A percentile compares a stretch with the other conserved stretches of the same genome.
Conservation (phyloP, 225 moss, liverwort and hornwort species). For the Ulota crispa region DNA sequence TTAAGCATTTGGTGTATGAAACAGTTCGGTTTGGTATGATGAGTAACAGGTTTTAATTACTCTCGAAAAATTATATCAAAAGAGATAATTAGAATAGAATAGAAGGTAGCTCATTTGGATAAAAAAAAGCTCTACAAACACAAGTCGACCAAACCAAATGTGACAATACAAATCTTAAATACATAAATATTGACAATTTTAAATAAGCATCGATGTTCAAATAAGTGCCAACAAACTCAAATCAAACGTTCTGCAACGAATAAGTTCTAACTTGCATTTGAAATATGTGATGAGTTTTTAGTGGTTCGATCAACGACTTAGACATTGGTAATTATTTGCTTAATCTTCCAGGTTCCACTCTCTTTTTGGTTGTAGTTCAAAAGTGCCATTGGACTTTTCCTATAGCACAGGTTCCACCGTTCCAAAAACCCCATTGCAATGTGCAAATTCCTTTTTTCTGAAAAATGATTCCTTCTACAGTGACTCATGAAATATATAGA, state of each 20-base stretch:
- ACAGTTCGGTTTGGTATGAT: neutral
- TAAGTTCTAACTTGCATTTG: neutral
- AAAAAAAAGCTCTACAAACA: neutral
- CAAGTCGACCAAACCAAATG: neutral
- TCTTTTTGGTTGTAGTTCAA: neutral
- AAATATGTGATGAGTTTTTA: neutral
- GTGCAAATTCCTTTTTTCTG: too few relatives aligned
- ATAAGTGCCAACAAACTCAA: too few relatives aligned
- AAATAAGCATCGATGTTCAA: too few relatives aligned
- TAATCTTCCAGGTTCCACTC: neutral
- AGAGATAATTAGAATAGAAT: too few relatives aligned
- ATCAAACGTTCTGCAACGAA: neutral
- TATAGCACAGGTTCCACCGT: too few relatives aligned
- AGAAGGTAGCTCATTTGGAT: too few relatives aligned
- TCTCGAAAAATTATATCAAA: neutral
- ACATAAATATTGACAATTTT: too few relatives aligned
- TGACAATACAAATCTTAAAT: too few relatives aligned
- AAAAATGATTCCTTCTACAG: too few relatives aligned
- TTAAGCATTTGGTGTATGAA: too few relatives aligned
- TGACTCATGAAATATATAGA: too few relatives aligned
- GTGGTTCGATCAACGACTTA: neutral
- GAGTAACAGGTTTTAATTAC: neutral
- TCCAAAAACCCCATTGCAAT: too few relatives aligned
- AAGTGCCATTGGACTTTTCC: neutral
- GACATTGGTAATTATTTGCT: neutral